Percentiles rank a stretch among this genome's conserved stretches.
These are phyloP conservation scores for Galerina marginata DNA, from an alignment of 768 basidiomycete genomes.

Conservation along the genomic window DNA sequence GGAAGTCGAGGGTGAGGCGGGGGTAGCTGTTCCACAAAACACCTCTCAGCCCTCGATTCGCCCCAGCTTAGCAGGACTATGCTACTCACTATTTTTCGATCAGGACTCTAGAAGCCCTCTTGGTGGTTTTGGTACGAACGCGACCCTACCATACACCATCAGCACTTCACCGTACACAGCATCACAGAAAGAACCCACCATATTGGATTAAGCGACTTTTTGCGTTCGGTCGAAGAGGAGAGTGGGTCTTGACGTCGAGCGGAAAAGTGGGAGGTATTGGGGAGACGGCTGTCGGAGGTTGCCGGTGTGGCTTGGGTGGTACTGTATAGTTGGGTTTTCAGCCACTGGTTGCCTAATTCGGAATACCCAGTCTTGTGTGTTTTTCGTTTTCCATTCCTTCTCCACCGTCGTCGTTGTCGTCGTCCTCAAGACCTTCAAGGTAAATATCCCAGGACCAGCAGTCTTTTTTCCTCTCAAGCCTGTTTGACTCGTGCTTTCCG, in stretches of 20 bases:
- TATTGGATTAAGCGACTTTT: constrained; percentile 44
- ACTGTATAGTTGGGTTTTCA: constrained; percentile 39
- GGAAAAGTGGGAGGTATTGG: constrained; percentile 11
- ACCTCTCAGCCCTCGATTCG: neutral
- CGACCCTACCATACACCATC: constrained; percentile 71
- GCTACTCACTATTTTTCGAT: constrained; percentile 96
- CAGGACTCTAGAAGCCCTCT: constrained; percentile 97
- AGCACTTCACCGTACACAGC: constrained; percentile 17
- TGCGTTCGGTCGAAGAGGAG: constrained; percentile 12
- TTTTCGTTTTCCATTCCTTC: neutral
- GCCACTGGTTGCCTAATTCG: constrained; percentile 31
- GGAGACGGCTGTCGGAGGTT: constrained; percentile 30
- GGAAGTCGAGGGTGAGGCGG: constrained; percentile 98
- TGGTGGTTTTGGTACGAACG: constrained; percentile 99
- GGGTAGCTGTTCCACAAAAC: constrained; percentile 75
- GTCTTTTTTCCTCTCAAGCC: constrained; percentile 36
- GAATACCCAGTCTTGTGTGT: neutral
- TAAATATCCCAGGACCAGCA: constrained; percentile 38
- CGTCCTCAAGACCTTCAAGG: constrained; percentile 45
- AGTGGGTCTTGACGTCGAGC: constrained; percentile 26
- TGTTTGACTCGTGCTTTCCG: constrained; percentile 82
- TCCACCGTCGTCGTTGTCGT: constrained; percentile 20
- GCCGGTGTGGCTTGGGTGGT: constrained; percentile 47
- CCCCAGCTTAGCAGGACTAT: neutral
- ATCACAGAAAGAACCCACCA: constrained; percentile 46